phyloP scores from a whole-genome alignment of 164 flowering plant genomes.

The Piper betle region DNA sequence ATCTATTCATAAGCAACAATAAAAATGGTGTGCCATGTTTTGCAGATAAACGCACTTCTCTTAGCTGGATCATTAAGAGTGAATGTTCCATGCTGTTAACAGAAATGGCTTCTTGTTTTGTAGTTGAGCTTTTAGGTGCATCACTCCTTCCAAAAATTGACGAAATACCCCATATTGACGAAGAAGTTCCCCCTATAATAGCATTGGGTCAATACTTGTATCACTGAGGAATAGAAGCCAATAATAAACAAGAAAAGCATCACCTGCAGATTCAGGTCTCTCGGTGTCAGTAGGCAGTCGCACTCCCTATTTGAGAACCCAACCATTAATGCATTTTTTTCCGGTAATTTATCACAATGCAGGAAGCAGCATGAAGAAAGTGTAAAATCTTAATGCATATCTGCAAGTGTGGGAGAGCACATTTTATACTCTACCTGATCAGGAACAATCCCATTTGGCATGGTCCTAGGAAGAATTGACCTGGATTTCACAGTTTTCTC shows the following conservation, averaged over 20 bases:
- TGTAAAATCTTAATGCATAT: too few relatives aligned
- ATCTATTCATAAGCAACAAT: too few relatives aligned
- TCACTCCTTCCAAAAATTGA: constrained; percentile 73
- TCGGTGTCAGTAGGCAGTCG: constrained; percentile 54
- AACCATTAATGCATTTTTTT: too few relatives aligned
- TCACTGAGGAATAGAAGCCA: neutral
- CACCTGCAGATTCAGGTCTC: constrained; percentile 55
- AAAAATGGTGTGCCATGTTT: neutral
- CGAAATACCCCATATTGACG: constrained; percentile 75
- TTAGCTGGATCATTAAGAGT: constrained; percentile 57
- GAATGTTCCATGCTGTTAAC: constrained; percentile 38
- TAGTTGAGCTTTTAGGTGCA: constrained; percentile 7
- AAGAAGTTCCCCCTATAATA: constrained; percentile 32
- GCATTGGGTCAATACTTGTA: neutral
- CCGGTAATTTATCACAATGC: neutral
- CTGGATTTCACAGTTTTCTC: constrained; percentile 63
- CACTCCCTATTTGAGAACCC: constrained; percentile 27
- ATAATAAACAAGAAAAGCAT: neutral
- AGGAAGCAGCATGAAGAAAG: neutral
- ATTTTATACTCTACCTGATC: constrained; percentile 58
- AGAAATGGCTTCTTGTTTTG: constrained; percentile 41
- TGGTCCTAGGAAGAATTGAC: constrained; percentile 57
- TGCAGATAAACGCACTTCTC: constrained; percentile 40
- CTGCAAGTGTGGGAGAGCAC: too few relatives aligned
- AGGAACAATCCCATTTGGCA: constrained; percentile 61